These are phyloP conservation scores for Chloromonas sp. DNA, from an alignment of 163 green algal species.

Conservation along the genomic window DNA sequence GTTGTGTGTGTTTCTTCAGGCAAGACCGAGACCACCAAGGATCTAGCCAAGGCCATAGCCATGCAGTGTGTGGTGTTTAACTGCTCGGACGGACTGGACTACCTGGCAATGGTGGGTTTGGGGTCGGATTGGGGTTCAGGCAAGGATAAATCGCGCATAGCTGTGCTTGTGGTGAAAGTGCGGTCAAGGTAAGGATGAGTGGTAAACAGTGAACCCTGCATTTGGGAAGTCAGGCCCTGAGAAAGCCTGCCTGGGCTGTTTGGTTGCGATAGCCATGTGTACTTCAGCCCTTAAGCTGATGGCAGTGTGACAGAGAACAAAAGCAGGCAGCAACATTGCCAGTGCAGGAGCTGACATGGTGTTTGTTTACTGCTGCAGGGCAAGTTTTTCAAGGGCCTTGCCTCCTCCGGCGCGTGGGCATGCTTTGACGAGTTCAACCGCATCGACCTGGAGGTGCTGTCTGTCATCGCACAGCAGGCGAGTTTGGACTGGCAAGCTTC, in stretches of 20 bases:
- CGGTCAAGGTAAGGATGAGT: too few species aligned
- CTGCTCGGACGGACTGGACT: conserved; percentile 29
- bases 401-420: conserved; percentile 67
- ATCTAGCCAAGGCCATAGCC: conserved; percentile 79
- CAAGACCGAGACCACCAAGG: conserved; percentile 83
- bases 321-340: too few species aligned
- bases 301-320: too few species aligned
- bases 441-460: conserved; percentile 74
- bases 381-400: conserved; percentile 80
- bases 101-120: not conserved
- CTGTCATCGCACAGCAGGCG: conserved; percentile 69
- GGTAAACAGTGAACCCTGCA: too few species aligned
- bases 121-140: too few species aligned
- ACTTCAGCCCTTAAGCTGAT: too few species aligned
- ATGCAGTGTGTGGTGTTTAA: conserved; percentile 88
- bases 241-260: too few species aligned
- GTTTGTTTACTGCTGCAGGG: conserved; percentile 13
- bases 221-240: too few species aligned
- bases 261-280: too few species aligned
- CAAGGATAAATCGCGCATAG: conserved; percentile 45
- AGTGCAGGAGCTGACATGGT: too few species aligned
- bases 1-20: conserved; percentile 28
- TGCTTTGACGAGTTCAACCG: conserved; percentile 88
- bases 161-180: conserved; percentile 52
- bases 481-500: not conserved